These are phyloP conservation scores for Begonia fuchsioides DNA, from an alignment of 306 rosid genomes.

Conservation along the genomic window DNA sequence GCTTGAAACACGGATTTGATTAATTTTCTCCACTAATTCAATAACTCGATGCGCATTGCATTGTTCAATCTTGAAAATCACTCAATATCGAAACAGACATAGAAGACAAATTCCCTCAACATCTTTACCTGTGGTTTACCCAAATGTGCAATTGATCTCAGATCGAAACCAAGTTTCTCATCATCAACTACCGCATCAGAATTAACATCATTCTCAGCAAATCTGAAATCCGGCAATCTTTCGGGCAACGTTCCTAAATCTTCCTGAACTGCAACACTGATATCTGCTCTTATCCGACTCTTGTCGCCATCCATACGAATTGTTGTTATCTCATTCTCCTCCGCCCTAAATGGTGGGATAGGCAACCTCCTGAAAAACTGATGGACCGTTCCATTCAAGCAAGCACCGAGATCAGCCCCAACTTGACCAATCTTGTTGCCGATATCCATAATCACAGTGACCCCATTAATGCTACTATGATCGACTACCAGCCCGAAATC, in stretches of 20 bases:
- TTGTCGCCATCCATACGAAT: slow-evolving; percentile 34
- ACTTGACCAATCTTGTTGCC: slow-evolving; percentile 86
- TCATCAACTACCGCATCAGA: slow-evolving; percentile 44
- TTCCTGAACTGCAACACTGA: slow-evolving; percentile 30
- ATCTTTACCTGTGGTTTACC: slow-evolving; percentile 73
- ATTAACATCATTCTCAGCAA: slow-evolving; percentile 31
- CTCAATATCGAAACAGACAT: background rate
- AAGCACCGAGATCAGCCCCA: slow-evolving; percentile 77
- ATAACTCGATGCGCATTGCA: no score
- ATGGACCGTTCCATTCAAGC: slow-evolving; percentile 85
- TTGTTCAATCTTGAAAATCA: no score
- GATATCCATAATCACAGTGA: slow-evolving; percentile 64
- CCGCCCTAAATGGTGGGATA: slow-evolving; percentile 59
- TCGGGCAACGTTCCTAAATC: slow-evolving; percentile 39
- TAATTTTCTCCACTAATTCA: no score
- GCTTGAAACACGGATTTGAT: no score
- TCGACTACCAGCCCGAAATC: slow-evolving; percentile 39
- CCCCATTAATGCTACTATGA: slow-evolving; percentile 43
- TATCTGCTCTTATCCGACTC: slow-evolving; percentile 32
- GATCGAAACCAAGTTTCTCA: slow-evolving; percentile 48
- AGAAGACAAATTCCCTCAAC: background rate
- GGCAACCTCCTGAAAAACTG: slow-evolving; percentile 77
- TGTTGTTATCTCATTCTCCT: slow-evolving; percentile 22
- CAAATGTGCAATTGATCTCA: slow-evolving; percentile 44
- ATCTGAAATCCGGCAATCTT: slow-evolving; percentile 41